Percentiles rank a stretch among this genome's conserved stretches.
phyloP scores from a whole-genome alignment of 140 eudicot species.

The Bidens hawaiensis region DNA sequence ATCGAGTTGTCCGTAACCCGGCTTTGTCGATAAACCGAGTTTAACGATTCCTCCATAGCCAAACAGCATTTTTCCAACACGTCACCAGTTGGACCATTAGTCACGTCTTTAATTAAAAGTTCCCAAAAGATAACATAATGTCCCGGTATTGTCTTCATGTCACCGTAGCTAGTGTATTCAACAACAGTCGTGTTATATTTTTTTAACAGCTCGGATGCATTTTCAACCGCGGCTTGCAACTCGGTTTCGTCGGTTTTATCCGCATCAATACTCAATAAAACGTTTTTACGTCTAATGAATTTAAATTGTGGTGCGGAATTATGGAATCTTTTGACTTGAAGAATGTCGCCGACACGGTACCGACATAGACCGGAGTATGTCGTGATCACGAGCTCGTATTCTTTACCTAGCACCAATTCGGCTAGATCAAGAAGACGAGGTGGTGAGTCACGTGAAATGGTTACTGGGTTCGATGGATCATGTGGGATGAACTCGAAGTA shows the following conservation, averaged over 20 bases:
- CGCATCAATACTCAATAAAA: conserved; percentile 70
- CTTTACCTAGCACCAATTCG: conserved; percentile 70
- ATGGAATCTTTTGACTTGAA: conserved; percentile 66
- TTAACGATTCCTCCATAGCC: conserved; percentile 70
- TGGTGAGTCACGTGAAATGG: conserved; percentile 40
- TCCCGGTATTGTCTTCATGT: conserved; percentile 65
- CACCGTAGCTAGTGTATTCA: conserved; percentile 75
- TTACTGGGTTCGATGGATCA: conserved; percentile 34
- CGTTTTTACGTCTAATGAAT: conserved; percentile 64
- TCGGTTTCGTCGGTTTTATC: conserved; percentile 88
- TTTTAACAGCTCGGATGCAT: conserved; percentile 41
- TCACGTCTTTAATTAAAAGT: conserved; percentile 43
- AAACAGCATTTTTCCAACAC: conserved; percentile 60
- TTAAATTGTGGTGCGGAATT: conserved; percentile 84
- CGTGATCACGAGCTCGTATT: conserved; percentile 75
- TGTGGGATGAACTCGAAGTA: conserved; percentile 88
- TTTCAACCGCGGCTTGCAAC: conserved; percentile 64
- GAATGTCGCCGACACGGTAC: conserved; percentile 82
- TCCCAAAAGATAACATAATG: conserved; percentile 83
- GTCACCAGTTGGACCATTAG: conserved; percentile 27
- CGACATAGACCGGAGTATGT: conserved; percentile 77
- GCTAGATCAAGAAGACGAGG: conserved; percentile 62
- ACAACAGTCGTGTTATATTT: conserved; percentile 51
- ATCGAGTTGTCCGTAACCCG: conserved; percentile 69
- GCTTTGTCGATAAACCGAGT: conserved; percentile 76